phyloP scores from a whole-genome alignment of 768 basidiomycete genomes.

The Tricholoma furcatifolium region DNA sequence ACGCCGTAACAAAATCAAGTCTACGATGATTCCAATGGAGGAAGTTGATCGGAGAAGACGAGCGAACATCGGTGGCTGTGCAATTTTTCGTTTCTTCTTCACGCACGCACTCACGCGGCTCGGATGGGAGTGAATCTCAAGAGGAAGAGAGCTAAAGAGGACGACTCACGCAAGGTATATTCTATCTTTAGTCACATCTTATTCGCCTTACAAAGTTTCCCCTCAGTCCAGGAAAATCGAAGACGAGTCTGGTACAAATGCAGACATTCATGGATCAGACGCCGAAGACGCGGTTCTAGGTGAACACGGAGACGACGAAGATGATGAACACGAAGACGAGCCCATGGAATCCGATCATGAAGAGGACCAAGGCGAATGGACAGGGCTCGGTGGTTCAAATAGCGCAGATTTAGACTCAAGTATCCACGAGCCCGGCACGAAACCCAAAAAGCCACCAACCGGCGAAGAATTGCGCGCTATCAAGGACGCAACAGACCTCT shows the following conservation, averaged over 20 bases:
- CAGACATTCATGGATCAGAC: constrained; percentile 8
- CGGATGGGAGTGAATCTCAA: constrained; percentile 27
- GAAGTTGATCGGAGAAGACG: constrained; percentile 5
- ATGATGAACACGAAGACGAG: no score
- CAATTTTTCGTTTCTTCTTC: constrained; percentile 22
- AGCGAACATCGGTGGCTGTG: constrained; percentile 31
- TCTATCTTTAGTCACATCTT: not conserved
- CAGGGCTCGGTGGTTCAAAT: constrained; percentile 19
- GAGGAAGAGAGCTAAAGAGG: constrained; percentile 23
- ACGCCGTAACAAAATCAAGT: no score
- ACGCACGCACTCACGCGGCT: constrained; percentile 9
- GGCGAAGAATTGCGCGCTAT: constrained; percentile 70
- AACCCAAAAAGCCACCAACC: constrained; percentile 55
- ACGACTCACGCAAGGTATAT: constrained; percentile 23
- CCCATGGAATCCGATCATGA: constrained; percentile 13
- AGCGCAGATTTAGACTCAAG: constrained; percentile 3
- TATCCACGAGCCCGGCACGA: constrained; percentile 20
- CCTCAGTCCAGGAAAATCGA: constrained; percentile 14
- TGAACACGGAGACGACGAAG: constrained; percentile 6
- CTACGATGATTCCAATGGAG: not conserved
- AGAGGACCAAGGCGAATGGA: constrained; percentile 27
- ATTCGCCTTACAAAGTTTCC: not conserved
- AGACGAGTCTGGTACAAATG: not conserved
- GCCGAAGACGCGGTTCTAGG: constrained; percentile 7
- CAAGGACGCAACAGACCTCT: constrained; percentile 73